Evolutionary conservation across 805 yeast species (phyloP), one percentile per base, ranked within the genome.

Genomic region (Saccharomycopsis sp.): DNA sequence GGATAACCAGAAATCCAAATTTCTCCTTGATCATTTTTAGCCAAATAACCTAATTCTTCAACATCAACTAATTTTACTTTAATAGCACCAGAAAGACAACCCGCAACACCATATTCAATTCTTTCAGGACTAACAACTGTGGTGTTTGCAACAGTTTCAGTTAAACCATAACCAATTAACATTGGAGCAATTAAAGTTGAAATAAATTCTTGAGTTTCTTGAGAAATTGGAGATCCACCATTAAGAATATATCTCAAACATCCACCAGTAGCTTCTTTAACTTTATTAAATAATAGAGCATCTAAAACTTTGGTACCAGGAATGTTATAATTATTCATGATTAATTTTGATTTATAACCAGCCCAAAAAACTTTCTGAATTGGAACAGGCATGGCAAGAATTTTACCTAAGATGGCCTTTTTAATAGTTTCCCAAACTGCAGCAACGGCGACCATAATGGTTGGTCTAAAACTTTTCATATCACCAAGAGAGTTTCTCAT

Each of bases 361-460:
- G 75, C 69, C 97, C 98, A 92, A 59, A 92, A 92, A 34, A 89
- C 55, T 58, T 74, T 82, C 63, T 86, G 95, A 25, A 72, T 69
- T 19, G 78, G 51, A 13, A 74, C 52, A 14, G 95, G 81, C 53
- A 69, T 68, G 53, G 75, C 71, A 50, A 69, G 66, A 50, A 92
- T 73, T 64, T 88, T 87, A 41, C 73, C 73, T 44, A 85, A 46
- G 45, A 92, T 81, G 44, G 98, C 98, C 68, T 92, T 92, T 61
- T 88, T 81, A 46, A 92, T 85, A 29, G 81, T 71, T 67, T 92
- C 98, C 95, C 96, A 92, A 39, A 92, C 96, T 3, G 97, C 95
- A 14, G 96, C 96, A 42, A 92, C 98, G 61, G 96, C 98, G 49
- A 87, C 96, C 95, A 92, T 83, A 51, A 88, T 63, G 4, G 96